Evolutionary conservation across 1,284 basidiomycete genomes (phyloP).

Genomic region (Ceratobasidium papillatum): DNA sequence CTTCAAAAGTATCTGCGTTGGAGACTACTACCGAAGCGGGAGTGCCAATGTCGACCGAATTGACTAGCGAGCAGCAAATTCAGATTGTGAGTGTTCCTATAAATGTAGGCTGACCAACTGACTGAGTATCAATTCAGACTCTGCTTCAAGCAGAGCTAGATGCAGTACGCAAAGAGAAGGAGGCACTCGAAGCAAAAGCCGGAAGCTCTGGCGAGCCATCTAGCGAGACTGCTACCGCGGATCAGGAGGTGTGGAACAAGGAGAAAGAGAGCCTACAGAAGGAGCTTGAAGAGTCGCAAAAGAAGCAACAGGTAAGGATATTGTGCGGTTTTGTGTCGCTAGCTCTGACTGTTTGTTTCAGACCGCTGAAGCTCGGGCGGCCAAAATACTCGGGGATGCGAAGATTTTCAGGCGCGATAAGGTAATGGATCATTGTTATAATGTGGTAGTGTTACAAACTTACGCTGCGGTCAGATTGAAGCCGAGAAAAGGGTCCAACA

Average conservation of each 20-base stretch:
- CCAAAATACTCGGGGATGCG: slow-evolving; percentile 49
- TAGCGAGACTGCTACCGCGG: neutral
- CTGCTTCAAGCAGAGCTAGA: slow-evolving; percentile 48
- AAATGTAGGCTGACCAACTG: neutral
- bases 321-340: neutral
- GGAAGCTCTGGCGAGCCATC: neutral
- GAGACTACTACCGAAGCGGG: slow-evolving; percentile 45
- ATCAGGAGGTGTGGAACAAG: slow-evolving; percentile 10
- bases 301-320: slow-evolving; percentile 2
- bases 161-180: slow-evolving; percentile 14
- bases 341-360: neutral
- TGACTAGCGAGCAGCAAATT: slow-evolving; percentile 55
- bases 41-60: slow-evolving; percentile 49
- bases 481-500: slow-evolving; percentile 50
- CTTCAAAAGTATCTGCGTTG: slow-evolving; percentile 51
- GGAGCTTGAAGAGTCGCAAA: slow-evolving; percentile 11
- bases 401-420: slow-evolving; percentile 51
- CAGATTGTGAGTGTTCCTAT: slow-evolving; percentile 51
- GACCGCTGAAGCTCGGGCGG: slow-evolving; percentile 50
- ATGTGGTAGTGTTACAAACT: slow-evolving; percentile 50
- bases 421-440: slow-evolving; percentile 51
- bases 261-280: slow-evolving; percentile 16
- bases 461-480: slow-evolving; percentile 55
- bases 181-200: slow-evolving; percentile 24
- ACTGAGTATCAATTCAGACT: slow-evolving; percentile 51